phyloP scores from a whole-genome alignment of 352 stramenopile species.

The Pilasporangium apinafurcum region DNA sequence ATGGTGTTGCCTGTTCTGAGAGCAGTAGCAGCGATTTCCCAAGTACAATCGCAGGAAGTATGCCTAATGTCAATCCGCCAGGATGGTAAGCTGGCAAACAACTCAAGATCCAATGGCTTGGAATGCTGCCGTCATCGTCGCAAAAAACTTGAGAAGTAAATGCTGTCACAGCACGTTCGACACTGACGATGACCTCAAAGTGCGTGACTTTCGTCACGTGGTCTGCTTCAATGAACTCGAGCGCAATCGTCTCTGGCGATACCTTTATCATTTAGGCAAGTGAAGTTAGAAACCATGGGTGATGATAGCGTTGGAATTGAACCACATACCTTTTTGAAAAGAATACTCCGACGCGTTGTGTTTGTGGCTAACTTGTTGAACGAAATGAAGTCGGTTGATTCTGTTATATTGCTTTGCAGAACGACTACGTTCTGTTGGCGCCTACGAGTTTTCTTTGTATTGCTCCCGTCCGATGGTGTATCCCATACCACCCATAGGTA shows the following conservation, averaged over 20 bases:
- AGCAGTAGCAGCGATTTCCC: slow-evolving; percentile 4
- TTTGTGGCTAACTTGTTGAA: background rate
- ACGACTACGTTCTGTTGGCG: background rate
- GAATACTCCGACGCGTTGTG: background rate
- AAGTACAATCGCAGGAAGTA: slow-evolving; percentile 4
- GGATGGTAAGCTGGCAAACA: slow-evolving; percentile 7
- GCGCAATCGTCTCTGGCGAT: background rate
- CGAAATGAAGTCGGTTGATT: background rate
- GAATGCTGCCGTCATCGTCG: background rate
- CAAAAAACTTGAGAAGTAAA: background rate
- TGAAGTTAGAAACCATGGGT: too few species aligned
- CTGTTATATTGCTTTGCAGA: background rate
- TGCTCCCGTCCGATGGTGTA: too few species aligned
- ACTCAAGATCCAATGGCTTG: slow-evolving; percentile 1
- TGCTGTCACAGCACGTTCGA: slow-evolving; percentile 3
- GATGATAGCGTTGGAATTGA: too few species aligned
- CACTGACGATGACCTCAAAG: slow-evolving; percentile 8
- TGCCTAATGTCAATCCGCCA: background rate
- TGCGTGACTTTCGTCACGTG: slow-evolving; percentile 2
- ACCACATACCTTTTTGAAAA: background rate
- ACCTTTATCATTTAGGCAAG: slow-evolving; percentile 1
- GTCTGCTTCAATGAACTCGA: background rate
- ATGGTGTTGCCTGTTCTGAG: background rate
- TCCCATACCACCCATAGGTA: background rate
- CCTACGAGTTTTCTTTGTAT: background rate